phyloP scores from a whole-genome alignment of 1,139 yeast genomes.

The Candida buenavistaensis region DNA sequence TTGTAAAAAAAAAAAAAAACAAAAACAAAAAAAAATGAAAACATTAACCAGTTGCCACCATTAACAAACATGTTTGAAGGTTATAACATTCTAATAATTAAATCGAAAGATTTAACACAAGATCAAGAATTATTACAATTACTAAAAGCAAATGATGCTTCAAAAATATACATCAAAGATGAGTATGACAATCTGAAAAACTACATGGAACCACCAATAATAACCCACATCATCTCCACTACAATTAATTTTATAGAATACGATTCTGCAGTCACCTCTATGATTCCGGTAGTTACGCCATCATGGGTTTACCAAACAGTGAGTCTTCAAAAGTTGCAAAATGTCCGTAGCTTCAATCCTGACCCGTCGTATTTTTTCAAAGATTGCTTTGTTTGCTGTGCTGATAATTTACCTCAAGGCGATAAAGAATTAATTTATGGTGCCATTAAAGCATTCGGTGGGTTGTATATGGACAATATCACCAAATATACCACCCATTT shows the following conservation, averaged over 20 bases:
- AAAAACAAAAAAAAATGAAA: too few relatives aligned
- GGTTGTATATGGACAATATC: conserved; percentile 62
- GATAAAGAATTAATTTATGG: conserved; percentile 68
- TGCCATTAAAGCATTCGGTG: conserved; percentile 74
- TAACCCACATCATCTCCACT: conserved; percentile 59
- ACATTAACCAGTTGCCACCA: too few relatives aligned
- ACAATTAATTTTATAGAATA: conserved; percentile 58
- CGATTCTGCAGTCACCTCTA: conserved; percentile 43
- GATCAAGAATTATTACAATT: conserved; percentile 22
- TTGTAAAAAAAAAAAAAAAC: too few relatives aligned
- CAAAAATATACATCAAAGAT: conserved; percentile 24
- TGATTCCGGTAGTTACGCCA: conserved; percentile 71
- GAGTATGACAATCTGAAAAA: conserved; percentile 25
- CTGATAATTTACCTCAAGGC: conserved; percentile 55
- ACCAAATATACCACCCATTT: conserved; percentile 78
- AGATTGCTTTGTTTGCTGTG: conserved; percentile 59
- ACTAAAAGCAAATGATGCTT: conserved; percentile 22
- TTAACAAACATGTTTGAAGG: conserved; percentile 34
- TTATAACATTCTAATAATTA: conserved; percentile 40
- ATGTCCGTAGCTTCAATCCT: conserved; percentile 61
- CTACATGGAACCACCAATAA: conserved; percentile 19
- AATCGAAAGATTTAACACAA: conserved; percentile 26
- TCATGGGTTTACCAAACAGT: conserved; percentile 63
- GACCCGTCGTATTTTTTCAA: conserved; percentile 67
- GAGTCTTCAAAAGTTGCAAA: conserved; percentile 41